Base-by-base conservation (phyloP, 257 asterid species). In the Solanum dulcamara region DNA sequence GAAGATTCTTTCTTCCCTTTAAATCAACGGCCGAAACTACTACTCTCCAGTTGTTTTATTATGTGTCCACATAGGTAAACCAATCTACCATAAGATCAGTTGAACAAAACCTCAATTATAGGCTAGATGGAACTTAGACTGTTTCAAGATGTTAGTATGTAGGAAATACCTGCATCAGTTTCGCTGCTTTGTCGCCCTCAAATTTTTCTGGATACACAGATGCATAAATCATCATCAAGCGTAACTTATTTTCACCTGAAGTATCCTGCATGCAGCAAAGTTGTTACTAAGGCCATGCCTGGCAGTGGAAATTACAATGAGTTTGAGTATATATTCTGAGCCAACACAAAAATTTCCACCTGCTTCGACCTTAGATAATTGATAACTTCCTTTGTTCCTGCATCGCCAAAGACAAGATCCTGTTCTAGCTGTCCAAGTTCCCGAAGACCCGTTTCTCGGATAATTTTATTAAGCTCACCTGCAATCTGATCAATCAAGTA, bases 381-480 rank as follows among this genome's bases (percentile, higher is more conserved):
- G 89, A 97, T 92, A 55, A 97, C 92, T 93, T 97, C 99, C 90
- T 97, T 97, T 17, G 99, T 90, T 89, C 95, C 99, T 85, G 99
- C 99, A 91, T 97, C 98, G 26, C 99, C 99, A 89, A 97, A 97
- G 86, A 95, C 98, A 87, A 97, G 92, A 89, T 94, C 99, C 90
- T 97, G 99, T 92, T 97, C 99, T 86, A 97, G 92, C 85, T 97
- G 98, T 84, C 99, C 99, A 79, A 97, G 99, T 1, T 97, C 98
- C 59, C 98, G 92, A 87, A 97, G 98, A 62, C 93, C 91, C 55
- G 32, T 12, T 1, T 94, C 98, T 88, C 93, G 87, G 85, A 93
- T 97, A 74, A 94, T 77, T 46, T 72, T 84, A 88, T 97, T 97
- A 84, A 97, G 84, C 90, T 90, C 96, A 75, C 98, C 98, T 77